A percentile compares a stretch with the other conserved stretches of the same genome.
These are phyloP conservation scores for Pseudonitzschia multiseries DNA, from an alignment of 108 stramenopile species.

Conservation along the genomic window DNA sequence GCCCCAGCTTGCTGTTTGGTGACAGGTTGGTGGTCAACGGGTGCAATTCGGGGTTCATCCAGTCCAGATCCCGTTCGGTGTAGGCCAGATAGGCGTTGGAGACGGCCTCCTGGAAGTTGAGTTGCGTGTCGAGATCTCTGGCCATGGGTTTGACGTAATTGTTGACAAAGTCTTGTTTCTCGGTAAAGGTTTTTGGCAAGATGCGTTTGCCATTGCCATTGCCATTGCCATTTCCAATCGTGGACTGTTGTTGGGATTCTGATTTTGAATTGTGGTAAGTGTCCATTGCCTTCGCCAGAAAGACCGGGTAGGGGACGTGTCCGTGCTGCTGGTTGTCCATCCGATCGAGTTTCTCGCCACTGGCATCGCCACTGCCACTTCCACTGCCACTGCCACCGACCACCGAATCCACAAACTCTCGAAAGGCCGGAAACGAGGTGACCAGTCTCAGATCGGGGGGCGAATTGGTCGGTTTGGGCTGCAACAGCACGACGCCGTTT, in stretches of 20 bases:
- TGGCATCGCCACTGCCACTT: no score
- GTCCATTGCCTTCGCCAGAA: constrained; percentile 60
- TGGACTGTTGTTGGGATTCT: background rate
- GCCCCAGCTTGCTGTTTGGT: constrained; percentile 19
- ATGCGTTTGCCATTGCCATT: background rate
- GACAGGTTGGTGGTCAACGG: background rate
- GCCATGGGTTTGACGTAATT: constrained; percentile 48
- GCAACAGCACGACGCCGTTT: constrained; percentile 42
- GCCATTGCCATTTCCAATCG: no score
- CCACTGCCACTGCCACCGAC: no score
- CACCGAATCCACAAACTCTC: constrained; percentile 42
- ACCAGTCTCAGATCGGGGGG: constrained; percentile 78
- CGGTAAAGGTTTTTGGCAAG: constrained; percentile 58
- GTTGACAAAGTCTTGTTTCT: constrained; percentile 82
- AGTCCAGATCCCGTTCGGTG: constrained; percentile 41
- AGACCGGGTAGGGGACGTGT: constrained; percentile 86
- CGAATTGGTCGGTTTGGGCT: constrained; percentile 69
- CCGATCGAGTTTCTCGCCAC: constrained; percentile 23
- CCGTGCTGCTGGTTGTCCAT: constrained; percentile 63
- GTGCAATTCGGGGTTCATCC: no score
- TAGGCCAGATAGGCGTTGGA: constrained; percentile 83
- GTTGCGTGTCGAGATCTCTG: constrained; percentile 61
- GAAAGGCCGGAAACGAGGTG: constrained; percentile 49
- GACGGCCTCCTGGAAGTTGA: constrained; percentile 88
- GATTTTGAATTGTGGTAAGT: constrained; percentile 39